Evolutionary conservation across 768 basidiomycete species (phyloP).

Genomic region (Lactarius hatsudake): DNA sequence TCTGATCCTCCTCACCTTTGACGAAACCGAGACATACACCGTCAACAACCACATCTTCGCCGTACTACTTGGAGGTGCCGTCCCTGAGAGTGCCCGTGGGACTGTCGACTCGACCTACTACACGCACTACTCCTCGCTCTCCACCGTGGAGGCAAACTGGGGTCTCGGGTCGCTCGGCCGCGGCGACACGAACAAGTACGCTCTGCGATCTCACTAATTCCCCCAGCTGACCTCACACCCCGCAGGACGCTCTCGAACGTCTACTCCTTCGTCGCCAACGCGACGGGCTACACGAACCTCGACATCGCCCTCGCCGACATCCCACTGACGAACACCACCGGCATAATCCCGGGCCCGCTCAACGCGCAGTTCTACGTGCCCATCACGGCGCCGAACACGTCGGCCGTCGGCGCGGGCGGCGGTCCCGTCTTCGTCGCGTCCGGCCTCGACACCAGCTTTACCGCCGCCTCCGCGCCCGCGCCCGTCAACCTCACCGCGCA

Average conservation of each 20-base stretch:
- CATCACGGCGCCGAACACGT: slow-evolving; percentile 43
- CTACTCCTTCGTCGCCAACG: slow-evolving; percentile 48
- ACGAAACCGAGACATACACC: slow-evolving; percentile 47
- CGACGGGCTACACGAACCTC: slow-evolving; percentile 45
- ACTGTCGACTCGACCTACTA: slow-evolving; percentile 55
- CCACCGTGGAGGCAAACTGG: slow-evolving; percentile 62
- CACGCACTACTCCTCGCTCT: slow-evolving; percentile 57
- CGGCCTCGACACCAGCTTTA: slow-evolving; percentile 38
- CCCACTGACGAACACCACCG: slow-evolving; percentile 44
- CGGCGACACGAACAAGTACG: slow-evolving; percentile 49
- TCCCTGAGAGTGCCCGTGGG: slow-evolving; percentile 43
- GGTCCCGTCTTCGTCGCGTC: slow-evolving; percentile 35
- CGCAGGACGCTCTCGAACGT: slow-evolving; percentile 45
- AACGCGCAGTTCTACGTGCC: slow-evolving; percentile 39
- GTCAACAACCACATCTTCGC: slow-evolving; percentile 48
- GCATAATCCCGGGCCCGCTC: slow-evolving; percentile 43
- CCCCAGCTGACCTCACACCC: neutral
- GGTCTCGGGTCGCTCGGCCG: slow-evolving; percentile 57
- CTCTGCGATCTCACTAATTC: neutral
- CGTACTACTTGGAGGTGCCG: slow-evolving; percentile 44
- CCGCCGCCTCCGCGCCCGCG: slow-evolving; percentile 22
- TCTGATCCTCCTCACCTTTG: slow-evolving; percentile 60
- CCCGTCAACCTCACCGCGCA: slow-evolving; percentile 43
- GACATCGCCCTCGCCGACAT: slow-evolving; percentile 30
- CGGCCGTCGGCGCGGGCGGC: slow-evolving; percentile 42